Base-by-base conservation (phyloP, 2,329 filamentous ascomycete species). In the Monosporascus sp. region DNA sequence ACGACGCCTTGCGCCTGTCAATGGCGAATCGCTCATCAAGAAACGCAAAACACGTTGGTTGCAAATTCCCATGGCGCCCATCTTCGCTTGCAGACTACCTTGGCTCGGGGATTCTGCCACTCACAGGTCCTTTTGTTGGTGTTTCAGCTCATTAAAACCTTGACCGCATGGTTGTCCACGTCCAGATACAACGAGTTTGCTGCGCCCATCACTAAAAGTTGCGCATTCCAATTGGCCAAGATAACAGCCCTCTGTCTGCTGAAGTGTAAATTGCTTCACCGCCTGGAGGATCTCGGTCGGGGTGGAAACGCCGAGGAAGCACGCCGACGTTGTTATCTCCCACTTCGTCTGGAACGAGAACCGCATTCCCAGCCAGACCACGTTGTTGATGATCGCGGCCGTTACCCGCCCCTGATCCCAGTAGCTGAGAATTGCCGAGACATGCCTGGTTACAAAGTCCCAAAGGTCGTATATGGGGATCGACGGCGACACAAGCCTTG, bases 321-420 rank as follows among this genome's bases (percentile, higher is more conserved):
- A 56, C 20, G 59, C 57, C 1, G 57, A 50, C 24, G 63, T 57
- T 4, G 53, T 56, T 25, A 68, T 63, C 38, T 68, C 64, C 67
- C 66, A 70, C 6, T 57, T 59, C 14, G 62, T 45, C 47, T 68
- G 67, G 48, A 68, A 69, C 3, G 62, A 60, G 17, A 62, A 24
- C 24, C 24, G 24, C 24, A 24, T 24, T 24, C 4, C 24, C 24
- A 24, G 24, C 24, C 24, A 24, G 24, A 24, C 24, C 24, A 24
- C 24, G 24, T 24, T 24, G 24, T 24, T 24, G 24, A 24, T 24
- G 24, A 24, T 6, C 24, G 24, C 24, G 24, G 3, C 24, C 24
- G 24, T 3, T 24, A 24, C 24, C 24, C 24, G 5, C 24, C 24
- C 24, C 24, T 24, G 4, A 24, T 24, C 24, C 24, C 24, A 24